Conservation (phyloP, 2,329 filamentous ascomycete species). For the Emydomyces testavorans region DNA sequence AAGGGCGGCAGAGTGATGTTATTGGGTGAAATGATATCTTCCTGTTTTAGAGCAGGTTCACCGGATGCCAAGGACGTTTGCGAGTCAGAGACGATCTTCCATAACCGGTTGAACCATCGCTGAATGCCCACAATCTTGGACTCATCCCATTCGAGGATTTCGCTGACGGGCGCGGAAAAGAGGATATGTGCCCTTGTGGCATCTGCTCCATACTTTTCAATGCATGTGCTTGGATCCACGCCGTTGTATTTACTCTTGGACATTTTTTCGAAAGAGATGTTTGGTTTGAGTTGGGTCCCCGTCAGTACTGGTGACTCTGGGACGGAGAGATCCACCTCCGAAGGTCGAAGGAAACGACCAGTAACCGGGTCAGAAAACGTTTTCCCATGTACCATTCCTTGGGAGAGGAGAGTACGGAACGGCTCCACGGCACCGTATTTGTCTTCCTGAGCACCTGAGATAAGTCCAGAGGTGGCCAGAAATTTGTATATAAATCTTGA, state of each 20-base stretch:
- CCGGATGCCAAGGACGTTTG: conserved; percentile 20
- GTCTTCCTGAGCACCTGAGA: conserved; percentile 11
- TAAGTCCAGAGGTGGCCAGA: conserved; percentile 44
- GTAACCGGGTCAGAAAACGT: conserved; percentile 65
- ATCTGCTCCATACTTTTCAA: conserved; percentile 67
- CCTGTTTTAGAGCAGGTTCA: conserved; percentile 19
- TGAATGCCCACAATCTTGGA: conserved; percentile 68
- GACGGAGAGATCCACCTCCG: conserved; percentile 57
- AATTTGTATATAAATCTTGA: conserved; percentile 87
- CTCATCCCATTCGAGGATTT: conserved; percentile 81
- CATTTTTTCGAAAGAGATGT: conserved; percentile 76
- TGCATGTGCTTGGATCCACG: conserved; percentile 65
- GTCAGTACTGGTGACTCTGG: conserved; percentile 49
- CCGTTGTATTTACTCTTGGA: conserved; percentile 91
- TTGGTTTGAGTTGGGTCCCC: conserved; percentile 47
- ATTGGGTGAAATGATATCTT: conserved; percentile 18
- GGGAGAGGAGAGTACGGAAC: conserved; percentile 69
- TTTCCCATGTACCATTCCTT: conserved; percentile 87
- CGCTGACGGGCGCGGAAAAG: conserved; percentile 74
- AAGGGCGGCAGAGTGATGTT: conserved; percentile 24
- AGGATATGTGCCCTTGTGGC: conserved; percentile 76
- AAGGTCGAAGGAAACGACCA: conserved; percentile 63
- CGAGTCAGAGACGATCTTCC: conserved; percentile 44
- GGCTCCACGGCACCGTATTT: conserved; percentile 50
- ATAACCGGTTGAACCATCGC: conserved; percentile 62